These are phyloP conservation scores for Boletellus dicymbophilus DNA, from an alignment of 1,284 basidiomycete species.

Conservation along the genomic window DNA sequence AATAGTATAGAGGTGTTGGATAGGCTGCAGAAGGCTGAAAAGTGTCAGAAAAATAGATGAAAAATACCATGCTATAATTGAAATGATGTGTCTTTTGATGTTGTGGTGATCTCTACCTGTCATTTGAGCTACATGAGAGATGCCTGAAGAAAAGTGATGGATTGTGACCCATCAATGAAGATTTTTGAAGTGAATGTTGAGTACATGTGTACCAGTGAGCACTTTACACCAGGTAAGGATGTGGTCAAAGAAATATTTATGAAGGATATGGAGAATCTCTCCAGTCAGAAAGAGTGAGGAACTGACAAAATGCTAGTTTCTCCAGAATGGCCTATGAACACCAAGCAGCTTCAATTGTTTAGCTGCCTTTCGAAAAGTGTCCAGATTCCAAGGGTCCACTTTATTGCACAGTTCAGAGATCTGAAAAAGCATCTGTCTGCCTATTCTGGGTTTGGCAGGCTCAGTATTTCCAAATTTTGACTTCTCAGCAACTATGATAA, in stretches of 20 bases:
- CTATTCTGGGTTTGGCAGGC: neutral
- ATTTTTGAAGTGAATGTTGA: constrained; percentile 1
- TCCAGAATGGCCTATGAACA: constrained; percentile 1
- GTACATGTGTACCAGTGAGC: neutral
- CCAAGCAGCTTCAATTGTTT: neutral
- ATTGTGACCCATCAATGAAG: neutral
- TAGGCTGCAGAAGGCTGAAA: too few relatives aligned
- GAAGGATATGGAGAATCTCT: constrained; percentile 1
- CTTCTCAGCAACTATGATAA: neutral
- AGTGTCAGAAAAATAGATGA: too few relatives aligned
- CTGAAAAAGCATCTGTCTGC: neutral
- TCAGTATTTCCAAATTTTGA: neutral
- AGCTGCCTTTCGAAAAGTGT: neutral
- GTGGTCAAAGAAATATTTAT: constrained; percentile 14
- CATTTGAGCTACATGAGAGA: constrained; percentile 9
- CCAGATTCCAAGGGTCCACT: neutral
- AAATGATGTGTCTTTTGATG: constrained; percentile 4
- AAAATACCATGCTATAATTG: neutral
- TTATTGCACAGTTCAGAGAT: neutral
- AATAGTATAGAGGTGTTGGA: too few relatives aligned
- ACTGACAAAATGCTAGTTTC: neutral
- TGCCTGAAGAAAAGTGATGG: constrained; percentile 1
- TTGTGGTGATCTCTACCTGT: constrained; percentile 6
- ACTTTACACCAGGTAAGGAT: constrained; percentile 3
- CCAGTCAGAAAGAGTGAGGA: neutral